Base-by-base conservation (phyloP, 441 rosid species). In the Lepidium campestre region DNA sequence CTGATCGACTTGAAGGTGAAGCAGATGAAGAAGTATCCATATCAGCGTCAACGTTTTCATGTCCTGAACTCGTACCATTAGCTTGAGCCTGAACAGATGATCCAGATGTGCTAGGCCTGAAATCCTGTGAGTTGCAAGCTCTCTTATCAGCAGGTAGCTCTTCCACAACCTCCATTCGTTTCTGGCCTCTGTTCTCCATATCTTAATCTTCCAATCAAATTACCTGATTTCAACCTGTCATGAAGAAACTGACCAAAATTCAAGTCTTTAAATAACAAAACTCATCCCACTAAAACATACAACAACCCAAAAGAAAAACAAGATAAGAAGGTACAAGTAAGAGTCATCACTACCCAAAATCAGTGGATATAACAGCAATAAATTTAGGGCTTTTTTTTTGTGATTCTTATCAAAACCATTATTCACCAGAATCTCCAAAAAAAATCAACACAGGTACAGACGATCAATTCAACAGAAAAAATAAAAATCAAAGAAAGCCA, bases 71-170 rank as follows among this genome's bases (percentile, higher is more conserved):
- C 0, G 84, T 35, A 10, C 80, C 85, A 75, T 85, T 81, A 65
- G 76, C 48, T 41, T 80, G 83, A 44, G 88, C 80, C 61, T 82
- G 90, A 39, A 80, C 74, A 9, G 90, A 85, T 13, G 91, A 84
- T 68, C 79, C 88, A 1, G 97, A 91, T 39, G 97, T 68, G 77
- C 97, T 88, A 8, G 97, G 92, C 65, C 86, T 83, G 57, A 80
- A 86, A 44, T 91, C 99, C 64, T 83, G 82, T 3, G 96, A 86
- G 80, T 84, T 88, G 65, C 97, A 94, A 62, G 97, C 93, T 68
- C 98, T 86, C 75, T 94, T 91, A 83, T 94, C 97, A 53, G 95
- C 94, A n/a, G 97, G 98, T 32, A 91, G 77, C 59, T 88, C 94
- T 23, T 85, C 90, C 41, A 75, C 82, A 59, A 80, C 79, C 46